Conservation (phyloP, 495 filamentous ascomycete genomes). For the Talaromyces wortmannii region DNA sequence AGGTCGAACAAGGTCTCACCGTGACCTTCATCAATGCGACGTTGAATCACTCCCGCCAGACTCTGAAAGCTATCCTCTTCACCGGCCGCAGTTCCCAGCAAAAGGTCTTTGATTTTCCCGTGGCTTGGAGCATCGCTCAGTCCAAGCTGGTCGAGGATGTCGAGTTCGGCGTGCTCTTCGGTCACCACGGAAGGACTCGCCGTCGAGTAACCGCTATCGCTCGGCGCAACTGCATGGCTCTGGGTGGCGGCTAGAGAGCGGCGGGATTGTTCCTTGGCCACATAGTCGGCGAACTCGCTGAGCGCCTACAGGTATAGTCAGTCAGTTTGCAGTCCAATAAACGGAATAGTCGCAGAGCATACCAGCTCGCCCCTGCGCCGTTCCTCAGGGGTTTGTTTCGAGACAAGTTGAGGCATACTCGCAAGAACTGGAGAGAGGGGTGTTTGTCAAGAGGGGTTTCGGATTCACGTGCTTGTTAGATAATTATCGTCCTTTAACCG, state of each 20-base stretch:
- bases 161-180: slow-evolving; percentile 84
- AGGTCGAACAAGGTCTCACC: slow-evolving; percentile 90
- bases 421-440: background rate
- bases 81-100: slow-evolving; percentile 58
- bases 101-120: slow-evolving; percentile 65
- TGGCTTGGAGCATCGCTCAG: slow-evolving; percentile 69
- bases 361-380: slow-evolving; percentile 81
- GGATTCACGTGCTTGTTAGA: background rate
- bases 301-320: slow-evolving; percentile 53
- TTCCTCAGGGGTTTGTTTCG: slow-evolving; percentile 65
- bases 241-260: slow-evolving; percentile 42
- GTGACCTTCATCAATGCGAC: slow-evolving; percentile 74
- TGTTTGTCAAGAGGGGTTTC: no score
- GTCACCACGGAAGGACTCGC: slow-evolving; percentile 26
- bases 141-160: slow-evolving; percentile 81
- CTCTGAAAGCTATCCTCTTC: slow-evolving; percentile 52
- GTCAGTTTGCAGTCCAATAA: background rate
- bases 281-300: slow-evolving; percentile 96
- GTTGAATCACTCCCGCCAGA: slow-evolving; percentile 53
- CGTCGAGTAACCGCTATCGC: slow-evolving; percentile 37
- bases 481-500: slow-evolving; percentile 5
- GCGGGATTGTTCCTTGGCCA: slow-evolving; percentile 85
- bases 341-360: slow-evolving; percentile 16
- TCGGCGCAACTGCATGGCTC: slow-evolving; percentile 25
- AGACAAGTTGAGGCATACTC: slow-evolving; percentile 24